A percentile compares a stretch with the other conserved stretches of the same genome.
Evolutionary conservation across 192 early-diverging fungal species (phyloP).

Genomic region (Blastocladiella britannica): DNA sequence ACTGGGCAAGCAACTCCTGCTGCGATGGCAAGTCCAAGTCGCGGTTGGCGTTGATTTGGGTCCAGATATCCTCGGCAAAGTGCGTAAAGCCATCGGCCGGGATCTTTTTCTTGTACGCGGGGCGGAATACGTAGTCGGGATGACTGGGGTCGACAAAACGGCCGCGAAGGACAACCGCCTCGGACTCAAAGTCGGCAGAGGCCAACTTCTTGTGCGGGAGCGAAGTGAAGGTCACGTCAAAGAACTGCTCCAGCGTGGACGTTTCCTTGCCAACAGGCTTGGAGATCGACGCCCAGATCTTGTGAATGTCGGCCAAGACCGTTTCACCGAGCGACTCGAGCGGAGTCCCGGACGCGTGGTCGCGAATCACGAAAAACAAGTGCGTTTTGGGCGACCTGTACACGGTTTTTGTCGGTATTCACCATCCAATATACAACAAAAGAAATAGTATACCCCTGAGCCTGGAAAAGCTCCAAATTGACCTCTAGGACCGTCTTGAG

Average conservation of each 20-base stretch:
- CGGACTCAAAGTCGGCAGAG: slow-evolving; percentile 60
- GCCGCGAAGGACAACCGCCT: slow-evolving; percentile 36
- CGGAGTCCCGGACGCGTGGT: slow-evolving; percentile 75
- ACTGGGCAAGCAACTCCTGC: slow-evolving; percentile 92
- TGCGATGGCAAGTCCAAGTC: slow-evolving; percentile 96
- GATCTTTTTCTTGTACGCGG: slow-evolving; percentile 69
- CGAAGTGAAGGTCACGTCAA: slow-evolving; percentile 73
- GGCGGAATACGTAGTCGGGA: slow-evolving; percentile 62
- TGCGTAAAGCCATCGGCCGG: slow-evolving; percentile 88
- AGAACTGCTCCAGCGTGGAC: slow-evolving; percentile 60
- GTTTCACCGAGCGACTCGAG: slow-evolving; percentile 57
- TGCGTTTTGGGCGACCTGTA: slow-evolving; percentile 68
- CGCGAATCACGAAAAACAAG: slow-evolving; percentile 88
- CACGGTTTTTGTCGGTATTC: not conserved
- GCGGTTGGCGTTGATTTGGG: slow-evolving; percentile 80
- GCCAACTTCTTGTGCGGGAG: slow-evolving; percentile 79
- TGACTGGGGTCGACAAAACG: slow-evolving; percentile 52
- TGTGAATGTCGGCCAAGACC: slow-evolving; percentile 59
- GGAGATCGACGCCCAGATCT: slow-evolving; percentile 72
- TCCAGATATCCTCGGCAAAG: slow-evolving; percentile 87
- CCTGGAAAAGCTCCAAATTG: slow-evolving; percentile 87
- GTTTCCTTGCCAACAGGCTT: slow-evolving; percentile 71
- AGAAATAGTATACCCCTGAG: slow-evolving; percentile 21
- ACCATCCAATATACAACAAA: slow-evolving; percentile 1
- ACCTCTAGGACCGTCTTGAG: slow-evolving; percentile 98